Conservation (phyloP, 1,139 yeast species). For the Scheffersomyces lignicola region DNA sequence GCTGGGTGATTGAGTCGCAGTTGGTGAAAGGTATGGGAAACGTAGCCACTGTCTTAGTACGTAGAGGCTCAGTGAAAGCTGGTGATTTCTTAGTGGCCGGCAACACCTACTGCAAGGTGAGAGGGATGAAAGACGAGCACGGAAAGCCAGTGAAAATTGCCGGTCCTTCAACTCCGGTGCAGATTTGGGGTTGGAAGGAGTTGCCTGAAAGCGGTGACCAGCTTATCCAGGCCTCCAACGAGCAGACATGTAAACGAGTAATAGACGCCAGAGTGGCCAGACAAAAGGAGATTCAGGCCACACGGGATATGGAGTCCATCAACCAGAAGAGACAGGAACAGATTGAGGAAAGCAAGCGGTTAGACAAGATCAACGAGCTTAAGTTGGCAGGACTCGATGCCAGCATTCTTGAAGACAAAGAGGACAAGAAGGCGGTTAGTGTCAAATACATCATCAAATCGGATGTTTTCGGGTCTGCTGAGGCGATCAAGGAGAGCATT, state of each 20-base stretch:
- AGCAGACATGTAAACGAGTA: conserved; percentile 74
- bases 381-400: conserved; percentile 57
- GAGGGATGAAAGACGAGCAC: conserved; percentile 74
- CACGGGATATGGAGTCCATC: conserved; percentile 66
- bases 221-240: conserved; percentile 73
- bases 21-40: conserved; percentile 82
- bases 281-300: conserved; percentile 58
- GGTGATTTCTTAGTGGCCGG: conserved; percentile 85
- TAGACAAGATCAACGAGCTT: conserved; percentile 54
- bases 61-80: conserved; percentile 71
- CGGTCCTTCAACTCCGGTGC: conserved; percentile 89
- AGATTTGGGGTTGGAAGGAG: conserved; percentile 92
- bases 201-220: conserved; percentile 91
- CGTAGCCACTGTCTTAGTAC: conserved; percentile 80
- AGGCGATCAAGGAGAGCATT: conserved; percentile 70
- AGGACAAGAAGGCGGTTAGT: conserved; percentile 22
- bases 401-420: conserved; percentile 27
- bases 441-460: conserved; percentile 69
- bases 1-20: conserved; percentile 88
- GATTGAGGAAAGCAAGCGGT: conserved; percentile 46
- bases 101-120: conserved; percentile 79
- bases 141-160: conserved; percentile 68
- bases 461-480: conserved; percentile 78
- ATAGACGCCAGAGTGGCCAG: conserved; percentile 61
- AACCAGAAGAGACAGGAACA: conserved; percentile 58